Evolutionary conservation across 1,139 yeast species (phyloP).

Genomic region (Pichia sp.): DNA sequence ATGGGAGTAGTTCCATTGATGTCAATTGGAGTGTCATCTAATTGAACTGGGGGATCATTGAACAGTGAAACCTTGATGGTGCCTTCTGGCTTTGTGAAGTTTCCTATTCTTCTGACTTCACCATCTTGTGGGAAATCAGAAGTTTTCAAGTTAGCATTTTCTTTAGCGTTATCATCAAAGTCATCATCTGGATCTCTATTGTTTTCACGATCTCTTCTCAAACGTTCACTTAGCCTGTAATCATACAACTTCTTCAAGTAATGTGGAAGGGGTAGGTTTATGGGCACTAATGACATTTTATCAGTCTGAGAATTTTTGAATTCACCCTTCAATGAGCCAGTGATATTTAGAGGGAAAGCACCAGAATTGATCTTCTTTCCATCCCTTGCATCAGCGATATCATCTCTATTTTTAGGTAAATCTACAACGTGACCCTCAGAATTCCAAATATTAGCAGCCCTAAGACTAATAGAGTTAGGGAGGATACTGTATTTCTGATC

Average conservation of each 20-base stretch:
- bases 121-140: background rate
- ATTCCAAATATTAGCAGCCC: conserved; percentile 47
- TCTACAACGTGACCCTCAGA: conserved; percentile 21
- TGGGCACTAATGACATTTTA: conserved; percentile 13
- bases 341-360: conserved; percentile 42
- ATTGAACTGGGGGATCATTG: conserved; percentile 8
- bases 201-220: conserved; percentile 4
- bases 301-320: conserved; percentile 23
- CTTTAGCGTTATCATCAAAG: conserved; percentile 8
- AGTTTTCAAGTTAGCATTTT: background rate
- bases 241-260: conserved; percentile 32
- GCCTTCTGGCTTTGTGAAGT: conserved; percentile 24
- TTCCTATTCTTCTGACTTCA: conserved; percentile 21
- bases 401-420: conserved; percentile 6
- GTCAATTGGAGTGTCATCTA: conserved; percentile 2
- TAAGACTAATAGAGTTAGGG: conserved; percentile 49
- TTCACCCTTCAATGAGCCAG: conserved; percentile 43
- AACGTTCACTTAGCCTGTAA: conserved; percentile 10
- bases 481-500: conserved; percentile 48
- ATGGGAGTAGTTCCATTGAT: conserved; percentile 20
- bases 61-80: conserved; percentile 12
- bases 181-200: conserved; percentile 9
- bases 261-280: conserved; percentile 36
- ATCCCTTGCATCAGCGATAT: conserved; percentile 1
- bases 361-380: conserved; percentile 17